Conservation (phyloP, 352 stramenopile genomes). For the Phytopythium boreale region DNA sequence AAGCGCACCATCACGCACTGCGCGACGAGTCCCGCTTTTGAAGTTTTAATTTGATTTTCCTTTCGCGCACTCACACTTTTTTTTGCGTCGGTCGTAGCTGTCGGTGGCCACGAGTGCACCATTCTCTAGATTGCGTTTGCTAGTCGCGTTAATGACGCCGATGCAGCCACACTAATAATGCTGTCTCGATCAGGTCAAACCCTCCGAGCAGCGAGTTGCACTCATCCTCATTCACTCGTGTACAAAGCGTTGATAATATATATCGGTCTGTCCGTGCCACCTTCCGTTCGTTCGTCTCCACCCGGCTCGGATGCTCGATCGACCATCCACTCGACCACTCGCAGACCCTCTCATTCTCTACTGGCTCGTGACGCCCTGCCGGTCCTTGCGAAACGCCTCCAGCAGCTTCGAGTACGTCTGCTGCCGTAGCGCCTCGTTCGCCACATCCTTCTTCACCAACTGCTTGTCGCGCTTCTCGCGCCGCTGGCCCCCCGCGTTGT, state of each 20-base stretch:
- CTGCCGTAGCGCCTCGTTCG: constrained; percentile 48
- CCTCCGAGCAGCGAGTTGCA: too few relatives aligned
- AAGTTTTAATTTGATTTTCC: background rate
- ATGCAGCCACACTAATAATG: too few relatives aligned
- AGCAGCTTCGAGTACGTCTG: constrained; percentile 73
- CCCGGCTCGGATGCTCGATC: background rate
- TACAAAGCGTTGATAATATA: too few relatives aligned
- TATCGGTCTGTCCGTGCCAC: too few relatives aligned
- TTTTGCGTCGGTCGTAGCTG: background rate
- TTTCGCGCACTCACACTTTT: background rate
- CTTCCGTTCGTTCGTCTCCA: too few relatives aligned
- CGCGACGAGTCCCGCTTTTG: background rate
- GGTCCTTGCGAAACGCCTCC: constrained; percentile 56
- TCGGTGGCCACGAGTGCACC: too few relatives aligned
- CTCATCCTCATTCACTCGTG: too few relatives aligned
- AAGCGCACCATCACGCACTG: background rate
- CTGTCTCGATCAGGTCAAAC: too few relatives aligned
- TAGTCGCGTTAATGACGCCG: too few relatives aligned
- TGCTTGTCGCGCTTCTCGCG: constrained; percentile 51
- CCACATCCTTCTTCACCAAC: constrained; percentile 65
- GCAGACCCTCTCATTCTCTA: background rate
- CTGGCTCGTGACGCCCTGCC: constrained; percentile 17
- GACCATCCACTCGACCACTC: too few relatives aligned
- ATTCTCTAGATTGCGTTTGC: too few relatives aligned
- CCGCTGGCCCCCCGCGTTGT: constrained; percentile 30